Percentiles rank a stretch among this genome's conserved stretches.
Conservation (phyloP, 140 eudicot species). For the Oenanthe javanica region DNA sequence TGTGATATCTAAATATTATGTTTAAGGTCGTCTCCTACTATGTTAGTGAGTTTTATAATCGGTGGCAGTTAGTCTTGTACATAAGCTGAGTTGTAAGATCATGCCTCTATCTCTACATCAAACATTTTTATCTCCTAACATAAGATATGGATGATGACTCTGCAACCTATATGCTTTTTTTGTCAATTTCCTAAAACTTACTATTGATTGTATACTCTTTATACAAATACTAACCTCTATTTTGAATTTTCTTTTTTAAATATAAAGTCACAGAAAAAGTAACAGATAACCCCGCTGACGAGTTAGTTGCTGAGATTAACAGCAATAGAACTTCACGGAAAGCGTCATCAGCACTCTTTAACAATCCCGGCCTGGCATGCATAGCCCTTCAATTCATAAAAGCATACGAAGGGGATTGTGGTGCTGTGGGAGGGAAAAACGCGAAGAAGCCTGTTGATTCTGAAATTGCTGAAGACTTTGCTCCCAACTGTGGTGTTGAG, state of each 20-base stretch:
- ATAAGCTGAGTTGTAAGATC: background rate
- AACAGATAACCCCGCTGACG: slow-evolving; percentile 76
- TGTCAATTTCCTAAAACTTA: background rate
- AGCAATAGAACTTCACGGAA: slow-evolving; percentile 65
- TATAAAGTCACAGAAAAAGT: slow-evolving; percentile 42
- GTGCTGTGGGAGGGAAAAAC: slow-evolving; percentile 54
- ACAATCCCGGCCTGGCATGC: slow-evolving; percentile 80
- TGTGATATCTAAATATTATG: background rate
- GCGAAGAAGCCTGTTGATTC: slow-evolving; percentile 76
- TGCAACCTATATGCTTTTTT: background rate
- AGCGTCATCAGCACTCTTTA: slow-evolving; percentile 36
- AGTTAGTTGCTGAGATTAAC: slow-evolving; percentile 61
- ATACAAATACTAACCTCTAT: background rate
- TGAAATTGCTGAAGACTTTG: slow-evolving; percentile 54
- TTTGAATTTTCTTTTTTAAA: slow-evolving; percentile 2
- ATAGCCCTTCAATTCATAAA: slow-evolving; percentile 87
- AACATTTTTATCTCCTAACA: background rate
- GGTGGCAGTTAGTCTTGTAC: background rate
- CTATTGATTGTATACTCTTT: background rate
- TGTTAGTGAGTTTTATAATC: background rate
- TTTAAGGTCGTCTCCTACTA: background rate
- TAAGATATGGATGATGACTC: background rate
- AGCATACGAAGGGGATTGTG: slow-evolving; percentile 80
- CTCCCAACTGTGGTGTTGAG: slow-evolving; percentile 67
- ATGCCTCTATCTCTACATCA: background rate